These are phyloP conservation scores for Nicotiana tomentosiformis DNA, from an alignment of 257 asterid genomes.

Conservation along the genomic window DNA sequence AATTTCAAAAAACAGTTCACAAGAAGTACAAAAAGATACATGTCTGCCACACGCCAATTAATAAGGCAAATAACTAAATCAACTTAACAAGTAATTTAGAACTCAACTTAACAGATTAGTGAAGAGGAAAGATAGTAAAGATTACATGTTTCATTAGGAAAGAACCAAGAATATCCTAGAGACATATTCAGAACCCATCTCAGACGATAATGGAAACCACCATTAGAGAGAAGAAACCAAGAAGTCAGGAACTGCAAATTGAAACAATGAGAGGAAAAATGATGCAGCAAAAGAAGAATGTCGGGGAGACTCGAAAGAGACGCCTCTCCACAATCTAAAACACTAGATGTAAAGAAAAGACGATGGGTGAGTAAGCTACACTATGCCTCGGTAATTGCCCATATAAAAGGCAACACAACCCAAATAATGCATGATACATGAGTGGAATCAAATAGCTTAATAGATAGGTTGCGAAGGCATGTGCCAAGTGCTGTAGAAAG, in stretches of 20 bases:
- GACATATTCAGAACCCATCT: no score
- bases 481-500: not conserved
- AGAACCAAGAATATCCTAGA: no score
- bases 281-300: not conserved
- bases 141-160: no score
- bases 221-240: not conserved
- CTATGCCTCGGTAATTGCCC: not conserved
- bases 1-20: no score
- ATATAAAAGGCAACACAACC: not conserved
- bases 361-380: not conserved
- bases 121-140: no score
- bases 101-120: no score
- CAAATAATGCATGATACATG: not conserved
- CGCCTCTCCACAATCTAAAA: not conserved
- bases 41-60: no score
- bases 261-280: not conserved
- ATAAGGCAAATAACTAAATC: no score
- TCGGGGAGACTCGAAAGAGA: not conserved
- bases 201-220: no score
- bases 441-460: not conserved
- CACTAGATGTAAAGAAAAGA: not conserved
- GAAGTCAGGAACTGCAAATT: not conserved
- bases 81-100: no score
- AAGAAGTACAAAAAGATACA: no score
- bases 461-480: not conserved